Evolutionary conservation across 73 alveolate genomes (phyloP), one percentile per base, ranked within the genome.

Genomic region (Paramecium primaurelia): DNA sequence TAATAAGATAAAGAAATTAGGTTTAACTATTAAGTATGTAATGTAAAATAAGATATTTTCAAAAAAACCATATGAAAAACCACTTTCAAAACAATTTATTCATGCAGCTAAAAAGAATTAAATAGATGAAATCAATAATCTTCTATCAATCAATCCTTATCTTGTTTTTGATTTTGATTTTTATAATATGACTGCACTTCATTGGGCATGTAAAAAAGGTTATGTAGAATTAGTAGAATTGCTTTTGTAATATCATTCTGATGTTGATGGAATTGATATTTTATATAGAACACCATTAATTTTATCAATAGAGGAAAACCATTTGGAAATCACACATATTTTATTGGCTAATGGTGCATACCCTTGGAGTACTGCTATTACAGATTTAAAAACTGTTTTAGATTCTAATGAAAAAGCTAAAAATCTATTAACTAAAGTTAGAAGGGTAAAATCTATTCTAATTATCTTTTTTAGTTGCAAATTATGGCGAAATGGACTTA

Each of bases 11-110:
- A 80, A 49, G 34, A 49, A 42, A 47, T 80, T 80, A 47, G 75
- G 75, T 8, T 8, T 80, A 8, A 47, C 71, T n/a, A 25, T 49
- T n/a, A 34, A 80, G 58, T 80, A 45, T 80, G 91, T 80, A 6
- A 42, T 80, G 71, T 6, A 80, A 47, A 20, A 80, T 36, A 80
- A 49, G 58, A 49, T 80, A 49, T 80, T 80, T 25, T 80, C 91
- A 14, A 80, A 80, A 18, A 80, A 80, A 6, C 91, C 91, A 40
- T 80, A 80, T 80, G 91, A 80, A 47, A 80, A 80, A 49, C 91
- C 44, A 47, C 18, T 42, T 12, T 22, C 91, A 2, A 80, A 49
- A 49, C 30, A 80, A 44, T 49, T 80, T 14, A 80, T 80, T 42
- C 77, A 80, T 80, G 91, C 91, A 47, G 88, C 88, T 6, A 75